Evolutionary conservation across 1,284 basidiomycete genomes (phyloP).

Genomic region (Rhodofomes roseus): DNA sequence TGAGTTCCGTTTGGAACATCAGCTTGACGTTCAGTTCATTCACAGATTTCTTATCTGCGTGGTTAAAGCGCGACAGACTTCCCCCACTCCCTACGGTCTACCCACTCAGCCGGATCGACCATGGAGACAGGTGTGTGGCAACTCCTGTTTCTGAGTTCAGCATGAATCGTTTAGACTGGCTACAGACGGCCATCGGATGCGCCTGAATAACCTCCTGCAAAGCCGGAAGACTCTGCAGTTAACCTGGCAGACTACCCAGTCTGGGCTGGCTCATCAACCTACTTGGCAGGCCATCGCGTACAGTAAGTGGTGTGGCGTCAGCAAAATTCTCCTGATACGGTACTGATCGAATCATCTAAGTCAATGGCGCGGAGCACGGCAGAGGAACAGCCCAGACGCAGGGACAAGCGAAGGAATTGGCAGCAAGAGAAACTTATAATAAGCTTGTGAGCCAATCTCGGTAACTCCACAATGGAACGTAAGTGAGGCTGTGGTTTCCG

Average conservation of each 20-base stretch:
- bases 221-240: constrained; percentile 2
- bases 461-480: neutral
- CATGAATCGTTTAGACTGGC: neutral
- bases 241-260: neutral
- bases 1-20: neutral
- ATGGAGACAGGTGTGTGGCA: constrained; percentile 1
- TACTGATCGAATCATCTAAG: neutral
- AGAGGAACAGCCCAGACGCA: constrained; percentile 3
- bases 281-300: constrained; percentile 3
- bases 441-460: neutral
- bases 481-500: neutral
- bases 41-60: constrained; percentile 1
- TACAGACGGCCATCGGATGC: constrained; percentile 5
- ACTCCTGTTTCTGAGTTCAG: neutral
- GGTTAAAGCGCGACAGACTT: neutral
- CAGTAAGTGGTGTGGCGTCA: neutral
- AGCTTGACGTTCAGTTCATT: neutral
- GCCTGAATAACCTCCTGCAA: constrained; percentile 7
- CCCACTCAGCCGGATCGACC: neutral
- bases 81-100: too few relatives aligned
- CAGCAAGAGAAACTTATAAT: constrained; percentile 2
- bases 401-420: constrained; percentile 6
- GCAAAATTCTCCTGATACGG: too few relatives aligned
- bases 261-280: constrained; percentile 4
- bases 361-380: constrained; percentile 1